Base-by-base conservation (phyloP, 257 asterid genomes). In the Parsonsia alboflavescens region DNA sequence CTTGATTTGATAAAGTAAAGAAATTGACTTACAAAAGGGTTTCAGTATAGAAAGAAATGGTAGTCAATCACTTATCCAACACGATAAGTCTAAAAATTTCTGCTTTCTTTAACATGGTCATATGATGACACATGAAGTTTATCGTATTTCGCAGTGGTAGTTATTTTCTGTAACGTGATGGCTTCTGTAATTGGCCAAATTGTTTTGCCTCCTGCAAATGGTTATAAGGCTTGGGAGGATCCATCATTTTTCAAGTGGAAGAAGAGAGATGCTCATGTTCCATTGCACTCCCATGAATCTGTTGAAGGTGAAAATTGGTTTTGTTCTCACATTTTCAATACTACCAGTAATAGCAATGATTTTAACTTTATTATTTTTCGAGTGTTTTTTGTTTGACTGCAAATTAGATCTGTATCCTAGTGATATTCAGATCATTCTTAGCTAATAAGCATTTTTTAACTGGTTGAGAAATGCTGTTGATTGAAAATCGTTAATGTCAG, bases 171-270 rank as follows among this genome's bases (percentile, higher is more conserved):
- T 78, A 70, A 58, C 45, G 74, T 33, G 86, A 92, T 90, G 97
- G 86, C 86, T 72, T 92, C 96, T 67, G 73, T 84, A 77, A 75
- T 85, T 75, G 88, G 88, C 79, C 97, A 86, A 78, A 80, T 95
- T 78, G 80, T 84, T 80, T 76, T 86, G 46, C 85, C 93, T 78
- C 86, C 92, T 30, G 88, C 76, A 73, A 89, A 62, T 78, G 89
- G 86, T 67, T 73, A 85, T 66, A 90, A 92, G 86, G 85, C 82
- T 73, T 95, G 99, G 98, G 99, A 92, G 78, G 98, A 95, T 84
- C 97, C 99, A 19, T 80, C 95, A 33, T 88, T 95, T 81, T 81
- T 92, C 86, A 95, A 89, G 84, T 92, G 99, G 98, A 89, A 93
- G 82, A 95, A 95, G 82, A 81, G 96, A 76, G 96, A 92, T 71